Percentiles rank a stretch among this genome's conserved stretches.
phyloP scores from a whole-genome alignment of 805 yeast species.

The Yarrowia sp. region DNA sequence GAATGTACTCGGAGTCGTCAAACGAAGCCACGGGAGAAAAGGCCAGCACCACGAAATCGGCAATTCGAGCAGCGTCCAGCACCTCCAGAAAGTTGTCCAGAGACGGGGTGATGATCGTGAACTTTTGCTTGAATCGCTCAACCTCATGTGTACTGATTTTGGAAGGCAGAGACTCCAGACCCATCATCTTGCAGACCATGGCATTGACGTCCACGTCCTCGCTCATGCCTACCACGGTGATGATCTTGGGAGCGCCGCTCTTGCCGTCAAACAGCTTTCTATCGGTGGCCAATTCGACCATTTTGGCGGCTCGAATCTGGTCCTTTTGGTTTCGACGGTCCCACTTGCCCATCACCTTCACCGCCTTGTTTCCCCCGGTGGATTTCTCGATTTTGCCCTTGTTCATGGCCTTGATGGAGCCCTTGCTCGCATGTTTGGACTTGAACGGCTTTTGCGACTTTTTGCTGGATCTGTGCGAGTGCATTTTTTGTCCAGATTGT shows the following conservation, averaged over 20 bases:
- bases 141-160: slow-evolving; percentile 48
- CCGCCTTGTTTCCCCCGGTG: slow-evolving; percentile 47
- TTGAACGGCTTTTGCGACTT: slow-evolving; percentile 90
- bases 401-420: slow-evolving; percentile 76
- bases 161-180: neutral
- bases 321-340: slow-evolving; percentile 80
- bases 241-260: slow-evolving; percentile 80
- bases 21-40: slow-evolving; percentile 85
- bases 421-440: slow-evolving; percentile 87
- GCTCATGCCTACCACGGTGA: slow-evolving; percentile 82
- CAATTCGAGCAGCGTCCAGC: slow-evolving; percentile 83
- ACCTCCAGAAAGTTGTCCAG: slow-evolving; percentile 68
- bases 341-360: slow-evolving; percentile 53
- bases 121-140: slow-evolving; percentile 72
- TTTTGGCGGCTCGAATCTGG: slow-evolving; percentile 79
- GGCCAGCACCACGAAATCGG: slow-evolving; percentile 91
- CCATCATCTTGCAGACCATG: slow-evolving; percentile 45
- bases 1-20: slow-evolving; percentile 83
- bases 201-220: slow-evolving; percentile 60
- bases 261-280: slow-evolving; percentile 80
- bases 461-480: slow-evolving; percentile 83
- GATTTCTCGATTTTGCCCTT: slow-evolving; percentile 88
- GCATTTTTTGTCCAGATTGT: slow-evolving; percentile 4
- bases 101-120: slow-evolving; percentile 75
- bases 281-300: slow-evolving; percentile 61